Percentiles rank a stretch among this genome's conserved stretches.
Evolutionary conservation across 2,329 filamentous ascomycete genomes (phyloP).

Genomic region (Chaetoscypha palmicola): DNA sequence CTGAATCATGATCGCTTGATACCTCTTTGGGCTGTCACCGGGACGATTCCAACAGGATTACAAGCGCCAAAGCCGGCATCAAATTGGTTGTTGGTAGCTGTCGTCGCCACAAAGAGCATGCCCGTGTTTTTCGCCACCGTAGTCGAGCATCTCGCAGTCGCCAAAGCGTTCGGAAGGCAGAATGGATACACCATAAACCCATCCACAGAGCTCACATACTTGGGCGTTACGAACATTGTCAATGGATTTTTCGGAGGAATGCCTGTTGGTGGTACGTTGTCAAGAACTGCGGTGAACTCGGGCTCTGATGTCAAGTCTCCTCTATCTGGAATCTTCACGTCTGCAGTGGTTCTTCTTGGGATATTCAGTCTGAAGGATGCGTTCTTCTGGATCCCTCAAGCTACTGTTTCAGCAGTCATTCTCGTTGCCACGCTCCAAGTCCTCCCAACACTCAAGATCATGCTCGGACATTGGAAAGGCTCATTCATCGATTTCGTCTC

Average conservation of each 20-base stretch:
- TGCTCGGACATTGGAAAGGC: conserved; percentile 1
- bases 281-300: conserved; percentile 60
- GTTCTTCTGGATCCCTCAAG: conserved; percentile 62
- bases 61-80: conserved; percentile 41
- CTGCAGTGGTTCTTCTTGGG: conserved; percentile 53
- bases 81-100: conserved; percentile 16
- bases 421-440: conserved; percentile 1
- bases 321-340: conserved; percentile 52
- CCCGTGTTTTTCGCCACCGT: conserved; percentile 31
- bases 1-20: conserved; percentile 44
- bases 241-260: conserved; percentile 60
- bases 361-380: conserved; percentile 55
- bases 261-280: conserved; percentile 60
- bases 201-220: conserved; percentile 58
- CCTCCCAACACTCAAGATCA: not conserved
- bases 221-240: conserved; percentile 55
- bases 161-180: conserved; percentile 53
- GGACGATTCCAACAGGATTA: conserved; percentile 51
- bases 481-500: conserved; percentile 5
- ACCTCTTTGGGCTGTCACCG: conserved; percentile 50
- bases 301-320: conserved; percentile 56
- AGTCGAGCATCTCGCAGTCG: conserved; percentile 58
- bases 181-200: conserved; percentile 58
- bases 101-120: conserved; percentile 47
- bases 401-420: conserved; percentile 58